Evolutionary conservation across 2,329 filamentous ascomycete species (phyloP).

Genomic region (Scedosporium apiospermum): DNA sequence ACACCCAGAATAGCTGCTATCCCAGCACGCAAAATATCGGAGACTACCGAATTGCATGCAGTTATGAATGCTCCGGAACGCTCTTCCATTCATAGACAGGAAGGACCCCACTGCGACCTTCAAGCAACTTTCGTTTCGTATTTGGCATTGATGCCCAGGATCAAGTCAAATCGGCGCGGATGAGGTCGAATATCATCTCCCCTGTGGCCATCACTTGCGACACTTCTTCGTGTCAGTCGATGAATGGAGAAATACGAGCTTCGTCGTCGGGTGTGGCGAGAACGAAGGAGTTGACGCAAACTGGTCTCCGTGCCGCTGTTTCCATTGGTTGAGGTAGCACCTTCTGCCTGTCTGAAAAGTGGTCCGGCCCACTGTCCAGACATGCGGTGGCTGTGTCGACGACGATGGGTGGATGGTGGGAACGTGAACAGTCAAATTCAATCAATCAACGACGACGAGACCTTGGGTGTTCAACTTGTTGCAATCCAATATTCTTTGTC

Average conservation of each 20-base stretch:
- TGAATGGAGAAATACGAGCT: not conserved
- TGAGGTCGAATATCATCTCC: too few species aligned
- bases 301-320: not conserved
- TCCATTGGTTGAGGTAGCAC: not conserved
- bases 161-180: too few species aligned
- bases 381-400: too few species aligned
- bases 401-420: too few species aligned
- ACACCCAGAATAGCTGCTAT: too few species aligned
- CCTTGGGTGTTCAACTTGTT: not conserved
- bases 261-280: not conserved
- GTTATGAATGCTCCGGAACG: too few species aligned
- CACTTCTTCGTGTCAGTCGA: not conserved
- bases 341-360: not conserved
- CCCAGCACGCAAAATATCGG: too few species aligned
- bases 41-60: too few species aligned
- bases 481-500: not conserved
- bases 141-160: not conserved
- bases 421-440: too few species aligned
- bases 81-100: too few species aligned
- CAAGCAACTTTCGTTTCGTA: not conserved
- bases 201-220: not conserved
- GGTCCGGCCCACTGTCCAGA: too few species aligned
- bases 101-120: not conserved
- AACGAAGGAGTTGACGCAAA: not conserved
- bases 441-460: too few species aligned